Evolutionary conservation across 192 early-diverging fungal species (phyloP).

Genomic region (Coemansia sp.): DNA sequence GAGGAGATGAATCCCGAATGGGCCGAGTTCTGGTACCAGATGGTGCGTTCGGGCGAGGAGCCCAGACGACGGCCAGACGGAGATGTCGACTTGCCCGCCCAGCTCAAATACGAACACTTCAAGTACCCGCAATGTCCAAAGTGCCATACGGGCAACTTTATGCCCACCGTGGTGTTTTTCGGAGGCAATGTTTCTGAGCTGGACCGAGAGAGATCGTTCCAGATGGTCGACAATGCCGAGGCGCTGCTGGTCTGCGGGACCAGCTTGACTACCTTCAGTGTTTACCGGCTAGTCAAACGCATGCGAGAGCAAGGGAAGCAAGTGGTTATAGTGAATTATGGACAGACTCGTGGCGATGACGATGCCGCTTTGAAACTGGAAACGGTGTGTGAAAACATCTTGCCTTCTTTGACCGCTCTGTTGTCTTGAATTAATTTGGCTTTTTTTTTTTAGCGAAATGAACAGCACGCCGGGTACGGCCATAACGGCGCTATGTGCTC

Average conservation of each 20-base stretch:
- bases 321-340: conserved; percentile 71
- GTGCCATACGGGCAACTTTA: conserved; percentile 64
- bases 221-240: conserved; percentile 58
- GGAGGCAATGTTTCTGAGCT: conserved; percentile 72
- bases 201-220: conserved; percentile 57
- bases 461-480: conserved; percentile 11
- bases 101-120: conserved; percentile 64
- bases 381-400: conserved; percentile 24
- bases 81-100: conserved; percentile 66
- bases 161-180: conserved; percentile 86
- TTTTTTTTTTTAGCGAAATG: conserved; percentile 13
- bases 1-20: conserved; percentile 68
- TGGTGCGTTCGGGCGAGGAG: conserved; percentile 44
- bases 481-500: conserved; percentile 20
- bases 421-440: background rate
- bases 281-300: conserved; percentile 69
- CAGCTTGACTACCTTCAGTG: conserved; percentile 79
- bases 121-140: conserved; percentile 65
- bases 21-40: conserved; percentile 43
- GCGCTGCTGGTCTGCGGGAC: conserved; percentile 78
- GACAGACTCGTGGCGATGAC: conserved; percentile 70
- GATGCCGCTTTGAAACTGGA: conserved; percentile 39
- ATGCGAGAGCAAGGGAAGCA: conserved; percentile 61
- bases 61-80: conserved; percentile 76
- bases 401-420: conserved; percentile 16